Evolutionary conservation across 176 grass and related monocot species (phyloP), one percentile per base, ranked within the genome.

Genomic region (Tillandsia fasciculata): DNA sequence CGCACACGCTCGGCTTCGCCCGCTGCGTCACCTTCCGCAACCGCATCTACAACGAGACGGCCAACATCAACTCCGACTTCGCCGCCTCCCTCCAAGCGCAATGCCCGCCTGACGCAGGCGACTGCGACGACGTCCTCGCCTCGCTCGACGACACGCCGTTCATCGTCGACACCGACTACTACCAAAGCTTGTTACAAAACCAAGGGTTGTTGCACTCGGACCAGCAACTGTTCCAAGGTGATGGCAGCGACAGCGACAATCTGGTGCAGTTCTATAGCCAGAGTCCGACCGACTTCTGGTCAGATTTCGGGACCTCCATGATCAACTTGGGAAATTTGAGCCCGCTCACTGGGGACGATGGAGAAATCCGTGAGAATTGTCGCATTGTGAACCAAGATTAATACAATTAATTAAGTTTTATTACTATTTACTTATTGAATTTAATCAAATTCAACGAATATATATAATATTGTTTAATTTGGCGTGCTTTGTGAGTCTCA

Each of bases 41-140:
- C 65, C 84, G 86, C 67, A 12, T 90, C 65, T 96, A 92, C 88
- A 96, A 92, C 48, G 93, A 96, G 74, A 87, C 81, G 2, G 53
- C 52, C 52, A 77, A 79, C 11, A 53, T 87, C 48, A 89, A 92
- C 59, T 77, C 68, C 72, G 10, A 58, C 79, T 71, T 90, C 28
- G 76, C 86, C 1, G 52, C 49, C 5, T 48, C 77, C 24, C 76
- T 96, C 48, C 73, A 76, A 82, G 72, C 64, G 0, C 18, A 12
- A 0, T 96, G 88, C 72, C 93, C 88, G 5, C 54, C 17, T 0
- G 8, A 49, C 47, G 33, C 17, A 26, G 86, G 81, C 48, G 22
- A 66, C 49, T 76, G 71, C 74, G 84, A 92, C 18, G 64, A 83
- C 73, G 79, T 72, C 74, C 88, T 96, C 59, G 67, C 78, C 1